Evolutionary conservation across 208 protist genomes (phyloP), one percentile per base, ranked within the genome.

Genomic region (Acanthamoeba triangularis): DNA sequence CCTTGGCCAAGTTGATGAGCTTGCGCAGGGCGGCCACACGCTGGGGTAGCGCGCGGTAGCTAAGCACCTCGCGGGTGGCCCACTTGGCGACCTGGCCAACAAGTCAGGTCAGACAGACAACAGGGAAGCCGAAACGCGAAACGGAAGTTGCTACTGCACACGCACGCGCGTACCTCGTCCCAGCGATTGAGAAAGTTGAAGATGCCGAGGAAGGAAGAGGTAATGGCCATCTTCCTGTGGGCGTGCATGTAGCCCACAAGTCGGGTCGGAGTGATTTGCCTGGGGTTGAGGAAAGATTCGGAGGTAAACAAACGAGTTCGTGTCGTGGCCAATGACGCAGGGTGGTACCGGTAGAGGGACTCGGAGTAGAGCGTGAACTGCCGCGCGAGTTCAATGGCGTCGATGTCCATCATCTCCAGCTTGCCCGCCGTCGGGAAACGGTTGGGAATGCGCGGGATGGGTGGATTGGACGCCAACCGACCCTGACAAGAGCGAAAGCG

Each of bases 351-450:
- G 37, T 80, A 80, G 35, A 80, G 69, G 16, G 23, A 41, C 11
- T 65, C 82, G n/a, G 82, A 90, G 54, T 90, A 90, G 54, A 90
- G 44, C 14, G 88, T 93, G 25, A 93, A 74, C 88, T 93, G 88
- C 7, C 88, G 88, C 18, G 88, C 88, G 25, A 93, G 61, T 30
- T 93, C 88, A 8, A 76, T 74, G 61, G 88, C 41, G 65, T 93
- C 59, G 44, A 93, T 76, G 37, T 93, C 88, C 59, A 93, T 59
- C 35, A 80, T 23, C 30, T 47, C 69, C 13, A 80, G 20, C 6
- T 10, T 41, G n/a, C 49, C 69, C 8, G 33, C 30, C 20, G 69
- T 35, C 25, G 35, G 37, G 20, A 80, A 6, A 35, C 69, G 69
- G 37, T n/a, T 44, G 25, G 69, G 37, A 80, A 80, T 44, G 69